Percentiles rank a stretch among this genome's conserved stretches.
These are phyloP conservation scores for Verticillium longisporum DNA, from an alignment of 2,329 filamentous ascomycete genomes.

Conservation along the genomic window DNA sequence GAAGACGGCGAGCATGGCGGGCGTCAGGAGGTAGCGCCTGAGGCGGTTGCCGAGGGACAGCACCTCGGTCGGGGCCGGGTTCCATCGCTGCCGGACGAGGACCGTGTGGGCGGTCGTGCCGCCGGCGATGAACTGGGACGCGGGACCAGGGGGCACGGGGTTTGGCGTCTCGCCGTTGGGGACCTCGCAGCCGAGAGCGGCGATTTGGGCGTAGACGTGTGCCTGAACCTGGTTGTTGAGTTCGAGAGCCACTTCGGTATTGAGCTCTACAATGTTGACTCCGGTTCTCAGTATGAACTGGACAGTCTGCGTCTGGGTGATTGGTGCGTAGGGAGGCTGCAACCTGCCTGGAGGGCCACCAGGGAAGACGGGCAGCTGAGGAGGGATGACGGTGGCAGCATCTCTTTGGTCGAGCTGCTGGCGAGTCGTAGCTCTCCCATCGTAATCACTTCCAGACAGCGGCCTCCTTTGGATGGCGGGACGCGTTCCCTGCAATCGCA, in stretches of 20 bases:
- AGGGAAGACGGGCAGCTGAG: background rate
- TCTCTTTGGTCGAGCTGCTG: too few species aligned
- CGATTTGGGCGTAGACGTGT: background rate
- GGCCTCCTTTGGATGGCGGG: too few species aligned
- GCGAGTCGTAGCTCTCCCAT: too few species aligned
- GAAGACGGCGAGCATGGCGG: background rate
- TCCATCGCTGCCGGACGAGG: background rate
- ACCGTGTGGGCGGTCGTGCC: background rate
- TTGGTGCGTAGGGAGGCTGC: background rate
- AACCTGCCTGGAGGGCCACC: background rate
- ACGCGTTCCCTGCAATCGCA: background rate
- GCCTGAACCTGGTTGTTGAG: background rate
- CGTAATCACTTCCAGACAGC: too few species aligned
- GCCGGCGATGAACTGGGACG: background rate
- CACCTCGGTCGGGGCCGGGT: background rate
- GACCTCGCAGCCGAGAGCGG: background rate
- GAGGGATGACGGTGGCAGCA: too few species aligned
- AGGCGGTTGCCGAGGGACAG: background rate
- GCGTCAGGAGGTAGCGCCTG: background rate
- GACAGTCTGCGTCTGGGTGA: background rate
- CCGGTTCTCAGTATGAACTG: background rate
- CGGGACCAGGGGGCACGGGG: background rate
- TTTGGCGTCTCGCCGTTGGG: background rate
- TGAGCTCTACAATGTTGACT: background rate
- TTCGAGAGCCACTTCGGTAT: background rate